Evolutionary conservation across 179 eudicot species (phyloP), one percentile per base, ranked within the genome.

Genomic region (Dionaea muscipula): DNA sequence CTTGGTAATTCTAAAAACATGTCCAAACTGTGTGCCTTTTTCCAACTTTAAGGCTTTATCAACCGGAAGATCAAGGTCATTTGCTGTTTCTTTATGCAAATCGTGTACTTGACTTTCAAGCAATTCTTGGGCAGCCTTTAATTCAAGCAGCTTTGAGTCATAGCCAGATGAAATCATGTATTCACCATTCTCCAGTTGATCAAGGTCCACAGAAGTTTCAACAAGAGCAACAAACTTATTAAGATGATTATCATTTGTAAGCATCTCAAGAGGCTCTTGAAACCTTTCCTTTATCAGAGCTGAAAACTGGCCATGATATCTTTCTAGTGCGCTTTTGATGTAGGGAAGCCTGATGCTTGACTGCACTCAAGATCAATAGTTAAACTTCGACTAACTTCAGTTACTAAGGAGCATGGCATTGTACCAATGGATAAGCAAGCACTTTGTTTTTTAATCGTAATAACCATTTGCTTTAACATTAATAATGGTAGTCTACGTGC

Each of bases 1-100:
- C 75, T 91, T 91, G n/a, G 98, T 91, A 67, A 91, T 86, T 68
- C 98, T 84, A 56, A 86, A 91, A 57, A 88, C 95, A 66, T 91
- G 95, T 28, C 98, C 98, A 64, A 78, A 91, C 72, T 91, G 98
- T 55, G 98, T 91, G 47, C 95, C 91, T 75, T 86, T 91, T 20
- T 86, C 98, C 56, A 91, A 63, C 66, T 91, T 91, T 33, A 91
- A 69, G 67, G 80, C 56, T 73, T 84, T 91, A 59, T 91, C 95
- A 47, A 72, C 75, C 57, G 83, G 44, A 48, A 91, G 93, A 78
- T 86, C 94, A 65, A 91, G 95, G 59, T 84, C 95, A 57, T 59
- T 56, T 38, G 98, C 95, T 25, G 84, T 81, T 68, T 78, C 61
- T 33, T 37, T 69, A 68, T 91, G 94, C 74, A 91, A 73, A 65